phyloP scores from a whole-genome alignment of 345 rosid species.

The Gossypium mustelinum region DNA sequence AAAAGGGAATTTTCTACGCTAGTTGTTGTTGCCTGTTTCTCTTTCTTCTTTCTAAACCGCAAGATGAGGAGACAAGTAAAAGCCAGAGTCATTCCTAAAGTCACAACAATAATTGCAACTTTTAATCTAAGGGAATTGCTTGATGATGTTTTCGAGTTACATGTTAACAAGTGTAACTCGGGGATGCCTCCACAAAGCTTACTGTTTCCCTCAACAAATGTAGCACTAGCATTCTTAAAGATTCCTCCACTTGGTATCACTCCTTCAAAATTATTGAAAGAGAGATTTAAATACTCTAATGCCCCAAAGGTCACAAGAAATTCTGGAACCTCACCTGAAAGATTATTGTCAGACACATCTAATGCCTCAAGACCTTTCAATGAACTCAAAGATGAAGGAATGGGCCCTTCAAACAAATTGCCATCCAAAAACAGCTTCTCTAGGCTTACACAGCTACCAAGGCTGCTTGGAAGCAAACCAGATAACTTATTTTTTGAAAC shows the following conservation, averaged over 20 bases:
- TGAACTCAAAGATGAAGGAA: conserved; percentile 29
- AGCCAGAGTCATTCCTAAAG: background rate
- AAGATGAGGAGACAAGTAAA: background rate
- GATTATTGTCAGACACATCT: conserved; percentile 33
- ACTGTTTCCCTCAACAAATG: conserved; percentile 27
- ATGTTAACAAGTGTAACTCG: background rate
- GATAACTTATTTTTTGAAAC: background rate
- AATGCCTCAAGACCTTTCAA: conserved; percentile 15
- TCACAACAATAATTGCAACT: background rate
- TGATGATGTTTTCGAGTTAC: background rate
- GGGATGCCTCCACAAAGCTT: conserved; percentile 38
- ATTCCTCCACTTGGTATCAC: conserved; percentile 30
- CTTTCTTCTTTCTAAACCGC: background rate
- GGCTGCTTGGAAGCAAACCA: background rate
- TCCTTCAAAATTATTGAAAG: conserved; percentile 43
- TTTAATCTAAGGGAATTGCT: background rate
- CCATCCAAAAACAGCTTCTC: conserved; percentile 14
- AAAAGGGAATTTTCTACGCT: background rate
- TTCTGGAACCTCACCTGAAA: conserved; percentile 28
- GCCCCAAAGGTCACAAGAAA: background rate
- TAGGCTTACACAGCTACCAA: conserved; percentile 20
- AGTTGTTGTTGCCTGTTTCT: background rate
- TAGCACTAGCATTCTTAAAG: conserved; percentile 30
- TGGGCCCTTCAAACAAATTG: conserved; percentile 28
- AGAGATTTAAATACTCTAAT: conserved; percentile 19